Evolutionary conservation across 169 alveolate genomes (phyloP), one percentile per base, ranked within the genome.

Genomic region (Hammondia hammondi): DNA sequence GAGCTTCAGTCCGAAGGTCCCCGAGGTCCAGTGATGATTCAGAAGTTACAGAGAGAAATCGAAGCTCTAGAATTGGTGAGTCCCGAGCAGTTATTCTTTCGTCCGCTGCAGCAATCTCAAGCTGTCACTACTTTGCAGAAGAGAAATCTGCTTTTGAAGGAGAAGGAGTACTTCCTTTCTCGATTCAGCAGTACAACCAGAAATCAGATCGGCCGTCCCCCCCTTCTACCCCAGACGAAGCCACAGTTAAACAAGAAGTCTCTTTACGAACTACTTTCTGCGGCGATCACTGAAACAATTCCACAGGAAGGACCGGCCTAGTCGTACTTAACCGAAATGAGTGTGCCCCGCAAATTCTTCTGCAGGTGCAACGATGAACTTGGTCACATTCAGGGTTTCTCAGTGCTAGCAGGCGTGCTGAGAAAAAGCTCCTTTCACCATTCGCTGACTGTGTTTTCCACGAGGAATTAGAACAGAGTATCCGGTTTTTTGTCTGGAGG

Each of bases 51-150:
- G 48, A 32, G 21, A 77, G 87, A 77, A 32, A 39, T 77, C 32
- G 48, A 77, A 21, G 87, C 87, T 14, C 87, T 77, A 12, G 87
- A 77, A 39, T 9, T 37, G 32, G 87, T 77, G 48, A 77, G 87
- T 39, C 6, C 43, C 48, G 32, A 29, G 32, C 32, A 17, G 43
- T 46, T 10, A 77, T 21, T 5, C 46, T 29, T 32, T 14, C 46
- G 24, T 7, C 24, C 77, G 77, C 35, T 67, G 77, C 77, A 67
- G 61, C 61, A 52, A 14, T 52, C 43, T 39, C 43, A 52, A 67
- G 32, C 27, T 17, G 9, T 67, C 27, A 67, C 77, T 67, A 7
- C 27, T 29, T 67, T 29, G 77, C 87, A 77, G 87, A 77, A 77
- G 87, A 39, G 32, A n/a, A 24, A 32, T 2, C 32, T 32, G 43